A percentile compares a stretch with the other conserved stretches of the same genome.
phyloP scores from a whole-genome alignment of 2,329 filamentous ascomycete genomes.

The Rugonectria rugulosa region DNA sequence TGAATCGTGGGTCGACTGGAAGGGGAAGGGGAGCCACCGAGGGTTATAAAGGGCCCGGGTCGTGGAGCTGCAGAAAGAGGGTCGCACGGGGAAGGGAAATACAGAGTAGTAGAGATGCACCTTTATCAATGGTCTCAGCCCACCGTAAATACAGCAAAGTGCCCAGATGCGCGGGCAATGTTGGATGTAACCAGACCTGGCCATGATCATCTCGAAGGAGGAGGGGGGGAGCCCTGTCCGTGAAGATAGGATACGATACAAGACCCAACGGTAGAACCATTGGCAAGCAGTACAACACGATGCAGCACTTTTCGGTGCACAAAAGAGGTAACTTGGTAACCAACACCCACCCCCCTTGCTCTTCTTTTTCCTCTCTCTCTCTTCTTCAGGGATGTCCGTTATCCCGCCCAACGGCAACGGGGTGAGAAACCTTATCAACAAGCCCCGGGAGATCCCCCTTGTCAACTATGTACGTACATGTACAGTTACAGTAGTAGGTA shows the following conservation, averaged over 20 bases:
- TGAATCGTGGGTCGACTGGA: background rate
- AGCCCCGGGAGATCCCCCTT: constrained; percentile 7
- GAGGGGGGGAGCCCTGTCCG: background rate
- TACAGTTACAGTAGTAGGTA: too few species aligned
- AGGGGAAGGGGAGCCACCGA: background rate
- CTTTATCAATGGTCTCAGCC: background rate
- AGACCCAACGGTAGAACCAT: background rate
- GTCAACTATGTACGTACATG: background rate
- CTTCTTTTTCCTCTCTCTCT: background rate
- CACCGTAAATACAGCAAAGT: too few species aligned
- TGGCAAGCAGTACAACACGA: background rate
- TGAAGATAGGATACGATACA: too few species aligned
- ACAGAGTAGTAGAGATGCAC: background rate
- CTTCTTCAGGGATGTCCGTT: too few species aligned
- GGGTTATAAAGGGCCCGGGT: background rate
- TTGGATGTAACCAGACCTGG: background rate
- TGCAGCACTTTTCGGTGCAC: too few species aligned
- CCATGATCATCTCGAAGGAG: background rate
- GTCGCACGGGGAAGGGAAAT: background rate
- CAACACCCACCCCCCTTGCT: too few species aligned
- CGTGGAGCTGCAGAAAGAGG: background rate
- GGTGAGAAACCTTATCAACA: constrained; percentile 17
- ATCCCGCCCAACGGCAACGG: background rate
- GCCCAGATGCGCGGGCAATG: too few species aligned
- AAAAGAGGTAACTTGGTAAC: too few species aligned